Percentiles rank a stretch among this genome's conserved stretches.
phyloP scores from a whole-genome alignment of 2,329 filamentous ascomycete species.

The Diplocarpon rosae region DNA sequence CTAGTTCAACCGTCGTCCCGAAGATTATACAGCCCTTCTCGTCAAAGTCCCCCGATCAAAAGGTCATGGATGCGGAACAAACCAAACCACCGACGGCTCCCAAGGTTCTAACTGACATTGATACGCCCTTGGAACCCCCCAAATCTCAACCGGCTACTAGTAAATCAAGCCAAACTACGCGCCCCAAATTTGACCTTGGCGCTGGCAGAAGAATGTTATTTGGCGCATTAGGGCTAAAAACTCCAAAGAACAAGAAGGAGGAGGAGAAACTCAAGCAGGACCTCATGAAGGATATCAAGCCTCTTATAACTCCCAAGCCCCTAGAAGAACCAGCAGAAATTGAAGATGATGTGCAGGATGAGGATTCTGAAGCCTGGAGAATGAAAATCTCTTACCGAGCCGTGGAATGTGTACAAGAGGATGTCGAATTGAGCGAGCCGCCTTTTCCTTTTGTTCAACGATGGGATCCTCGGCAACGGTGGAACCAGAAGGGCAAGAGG shows the following conservation, averaged over 20 bases:
- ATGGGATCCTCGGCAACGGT: slow-evolving; percentile 71
- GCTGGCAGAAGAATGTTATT: slow-evolving; percentile 60
- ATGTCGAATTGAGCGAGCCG: slow-evolving; percentile 58
- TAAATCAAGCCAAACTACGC: slow-evolving; percentile 8
- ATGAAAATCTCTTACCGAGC: slow-evolving; percentile 63
- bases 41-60: not conserved
- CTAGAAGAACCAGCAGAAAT: slow-evolving; percentile 7
- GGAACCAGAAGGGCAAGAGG: slow-evolving; percentile 35
- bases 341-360: slow-evolving; percentile 26
- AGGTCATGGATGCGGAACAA: not conserved
- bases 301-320: slow-evolving; percentile 26
- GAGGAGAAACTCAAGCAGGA: slow-evolving; percentile 50
- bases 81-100: not conserved
- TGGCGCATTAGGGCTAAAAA: slow-evolving; percentile 57
- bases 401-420: slow-evolving; percentile 72
- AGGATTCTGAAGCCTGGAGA: slow-evolving; percentile 58
- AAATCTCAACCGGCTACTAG: slow-evolving; percentile 6
- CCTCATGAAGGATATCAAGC: slow-evolving; percentile 43
- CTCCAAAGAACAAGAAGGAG: slow-evolving; percentile 57
- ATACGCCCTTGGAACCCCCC: slow-evolving; percentile 1
- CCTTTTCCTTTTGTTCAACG: slow-evolving; percentile 84
- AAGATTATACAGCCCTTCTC: not conserved
- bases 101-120: not conserved
- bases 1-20: not conserved
- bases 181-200: slow-evolving; percentile 39